Evolutionary conservation across 306 rosid genomes (phyloP).

Genomic region (Oxytropis ochrocephala): DNA sequence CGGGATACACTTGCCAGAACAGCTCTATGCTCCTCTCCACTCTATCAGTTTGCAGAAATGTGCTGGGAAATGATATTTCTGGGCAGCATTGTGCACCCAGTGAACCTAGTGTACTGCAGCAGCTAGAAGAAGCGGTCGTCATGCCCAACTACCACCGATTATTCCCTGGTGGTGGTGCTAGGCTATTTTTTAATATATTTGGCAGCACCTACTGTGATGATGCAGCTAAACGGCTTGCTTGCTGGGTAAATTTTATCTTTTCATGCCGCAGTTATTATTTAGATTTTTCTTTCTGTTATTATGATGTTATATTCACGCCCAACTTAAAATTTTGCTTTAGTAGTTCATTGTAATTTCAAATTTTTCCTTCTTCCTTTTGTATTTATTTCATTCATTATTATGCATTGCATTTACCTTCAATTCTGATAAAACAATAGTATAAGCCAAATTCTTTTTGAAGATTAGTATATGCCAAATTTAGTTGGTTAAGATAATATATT

Average conservation of each 20-base stretch:
- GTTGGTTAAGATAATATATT: neutral
- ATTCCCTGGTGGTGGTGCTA: constrained; percentile 97
- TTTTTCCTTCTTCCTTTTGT: neutral
- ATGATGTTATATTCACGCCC: neutral
- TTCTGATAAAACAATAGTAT: constrained; percentile 5
- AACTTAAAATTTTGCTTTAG: neutral
- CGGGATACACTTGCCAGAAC: constrained; percentile 92
- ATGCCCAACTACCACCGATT: constrained; percentile 90
- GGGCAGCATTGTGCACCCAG: constrained; percentile 91
- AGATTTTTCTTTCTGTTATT: neutral
- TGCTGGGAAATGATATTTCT: constrained; percentile 61
- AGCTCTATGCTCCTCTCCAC: constrained; percentile 67
- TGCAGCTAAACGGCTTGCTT: constrained; percentile 82
- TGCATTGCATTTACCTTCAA: neutral
- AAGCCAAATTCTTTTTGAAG: no score
- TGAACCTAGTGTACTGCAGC: constrained; percentile 79
- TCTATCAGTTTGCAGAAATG: constrained; percentile 73
- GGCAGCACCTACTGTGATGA: constrained; percentile 74
- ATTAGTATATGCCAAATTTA: neutral
- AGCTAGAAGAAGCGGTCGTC: constrained; percentile 93
- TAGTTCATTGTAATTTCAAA: neutral
- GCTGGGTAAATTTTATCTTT: constrained; percentile 61
- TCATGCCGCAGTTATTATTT: neutral
- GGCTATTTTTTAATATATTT: constrained; percentile 71
- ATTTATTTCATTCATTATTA: neutral